Evolutionary conservation across 768 basidiomycete species (phyloP).

Genomic region (Austroboletus festivus): DNA sequence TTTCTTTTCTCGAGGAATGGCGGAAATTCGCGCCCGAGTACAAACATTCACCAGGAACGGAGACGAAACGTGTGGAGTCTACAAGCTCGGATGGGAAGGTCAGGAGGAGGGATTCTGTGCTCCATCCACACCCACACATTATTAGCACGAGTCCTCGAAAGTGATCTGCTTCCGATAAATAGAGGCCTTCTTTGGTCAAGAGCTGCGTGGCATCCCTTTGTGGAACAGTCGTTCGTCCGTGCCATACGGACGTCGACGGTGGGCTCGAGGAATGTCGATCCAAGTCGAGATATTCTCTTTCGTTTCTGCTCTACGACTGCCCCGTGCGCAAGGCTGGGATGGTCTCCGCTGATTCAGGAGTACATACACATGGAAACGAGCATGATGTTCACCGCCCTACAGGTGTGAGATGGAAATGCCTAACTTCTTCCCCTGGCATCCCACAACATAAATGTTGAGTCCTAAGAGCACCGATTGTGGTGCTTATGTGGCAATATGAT

Average conservation of each 20-base stretch:
- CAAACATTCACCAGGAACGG: slow-evolving; percentile 66
- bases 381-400: slow-evolving; percentile 66
- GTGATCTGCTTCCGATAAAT: slow-evolving; percentile 56
- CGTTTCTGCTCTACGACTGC: slow-evolving; percentile 60
- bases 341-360: slow-evolving; percentile 55
- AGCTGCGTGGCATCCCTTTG: no score
- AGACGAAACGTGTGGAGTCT: slow-evolving; percentile 50
- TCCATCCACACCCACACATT: neutral
- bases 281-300: slow-evolving; percentile 67
- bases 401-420: slow-evolving; percentile 65
- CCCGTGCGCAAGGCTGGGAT: slow-evolving; percentile 44
- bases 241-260: no score
- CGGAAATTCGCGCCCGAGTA: slow-evolving; percentile 58
- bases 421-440: slow-evolving; percentile 77
- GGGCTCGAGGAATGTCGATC: slow-evolving; percentile 55
- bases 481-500: neutral
- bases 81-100: slow-evolving; percentile 60
- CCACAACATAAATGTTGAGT: slow-evolving; percentile 69
- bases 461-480: slow-evolving; percentile 51
- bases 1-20: slow-evolving; percentile 75
- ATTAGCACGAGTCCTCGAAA: neutral
- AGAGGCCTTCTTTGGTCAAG: slow-evolving; percentile 57
- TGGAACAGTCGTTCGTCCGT: no score
- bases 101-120: slow-evolving; percentile 56
- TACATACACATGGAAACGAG: slow-evolving; percentile 55